Evolutionary conservation across 257 asterid genomes (phyloP), one percentile per base, ranked within the genome.

Genomic region (Orobanche coerulescens): DNA sequence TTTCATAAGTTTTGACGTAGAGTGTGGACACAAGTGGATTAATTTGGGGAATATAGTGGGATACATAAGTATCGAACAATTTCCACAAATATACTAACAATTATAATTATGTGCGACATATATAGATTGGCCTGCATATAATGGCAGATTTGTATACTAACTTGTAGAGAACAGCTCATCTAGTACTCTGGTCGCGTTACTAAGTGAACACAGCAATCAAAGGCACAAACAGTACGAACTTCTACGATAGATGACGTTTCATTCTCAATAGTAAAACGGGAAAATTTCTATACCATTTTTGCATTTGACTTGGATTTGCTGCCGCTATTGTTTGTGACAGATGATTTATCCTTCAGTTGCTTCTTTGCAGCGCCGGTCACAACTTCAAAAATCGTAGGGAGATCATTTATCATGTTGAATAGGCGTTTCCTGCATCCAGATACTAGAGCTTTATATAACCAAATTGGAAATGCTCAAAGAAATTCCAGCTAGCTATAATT

Each of bases 371-470:
- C 83, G 70, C 91, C 95, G 64, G 85, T 82, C 39, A 89, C 96
- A 48, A 84, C 85, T 61, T 89, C 96, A 73, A 80, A 86, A 49
- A 89, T 72, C 19, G 95, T 85, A 5, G 95, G 95, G 61, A 80
- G 83, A 15, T 89, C 96, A 64, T 86, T 89, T 61, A 89, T 86
- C 95, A 84, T 59, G 69, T 70, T 77, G 78, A 86, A 89, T 44
- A 89, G 85, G 36, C 85, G 85, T 63, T 80, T 85, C 86, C 96
- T 89, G 91, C 74, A 77, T 49, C 72, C 68, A 66, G 56, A 70
- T 37, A 63, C 62, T 58, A 55, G 20, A 48, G 28, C 68, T 31
- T n/a, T n/a, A n/a, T n/a, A 61, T 43, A 25, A 39, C 51, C 43
- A 50, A 73, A 60, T 26, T 8, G 64, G 60, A 63, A 19, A 31